Evolutionary conservation across 768 basidiomycete genomes (phyloP), one percentile per base, ranked within the genome.

Genomic region (Lactifluus piperatus): DNA sequence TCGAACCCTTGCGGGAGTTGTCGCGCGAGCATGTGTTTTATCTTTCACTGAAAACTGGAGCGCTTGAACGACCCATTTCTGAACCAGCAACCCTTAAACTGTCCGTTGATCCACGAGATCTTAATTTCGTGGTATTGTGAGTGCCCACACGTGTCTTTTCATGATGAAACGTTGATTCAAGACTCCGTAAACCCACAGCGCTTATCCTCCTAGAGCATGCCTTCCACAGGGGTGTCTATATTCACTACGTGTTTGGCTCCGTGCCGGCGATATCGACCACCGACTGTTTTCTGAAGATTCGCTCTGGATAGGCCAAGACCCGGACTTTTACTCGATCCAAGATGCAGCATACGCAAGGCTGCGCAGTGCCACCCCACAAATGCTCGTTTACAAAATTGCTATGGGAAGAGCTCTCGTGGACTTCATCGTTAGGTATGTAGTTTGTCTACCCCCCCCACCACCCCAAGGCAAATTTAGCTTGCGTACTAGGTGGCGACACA

Each of bases 101-200:
- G 24, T 69, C 68, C 24, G 71, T 84, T 27, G 80, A 85, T 62
- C 84, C 84, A 4, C 73, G 79, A 39, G 69, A 62, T 37, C 73
- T 86, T 11, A 75, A 82, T 34, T 86, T 86, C 64, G 73, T 77
- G 27, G 80, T 85, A 20, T 86, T 86, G 85, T 86, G 65, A 67
- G 75, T 73, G 44, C 34, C 45, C 44, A 41, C 26, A 5, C 53
- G 36, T 16, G 43, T n/a, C 4, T 44, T 30, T 16, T 41, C 2
- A 43, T n/a, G 45, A 22, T 22, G 39, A 29, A 20, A n/a, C 3
- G n/a, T n/a, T 1, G 5, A n/a, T n/a, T 49, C 32, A 54, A n/a
- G 24, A 54, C 41, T n/a, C 29, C 6, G 6, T 13, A 29, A 34
- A 29, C 2, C 37, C 39, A 34, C 52, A 85, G 83, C 63, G 70